Percentiles rank a stretch among this genome's conserved stretches.
These are phyloP conservation scores for Puccinia horiana DNA, from an alignment of 1,284 basidiomycete genomes.

Conservation along the genomic window DNA sequence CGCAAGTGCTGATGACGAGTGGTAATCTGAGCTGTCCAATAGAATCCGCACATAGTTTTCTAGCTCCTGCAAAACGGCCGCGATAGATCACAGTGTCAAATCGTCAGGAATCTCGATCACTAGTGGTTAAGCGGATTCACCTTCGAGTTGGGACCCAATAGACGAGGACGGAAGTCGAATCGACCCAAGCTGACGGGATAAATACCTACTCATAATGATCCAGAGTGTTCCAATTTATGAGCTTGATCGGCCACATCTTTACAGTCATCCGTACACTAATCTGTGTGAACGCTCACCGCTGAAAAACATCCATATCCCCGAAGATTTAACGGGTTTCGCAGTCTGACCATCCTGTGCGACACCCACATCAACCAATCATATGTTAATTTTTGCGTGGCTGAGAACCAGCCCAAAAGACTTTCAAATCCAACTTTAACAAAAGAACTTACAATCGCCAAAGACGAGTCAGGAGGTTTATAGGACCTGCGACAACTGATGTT, in stretches of 20 bases:
- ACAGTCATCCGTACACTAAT: background rate
- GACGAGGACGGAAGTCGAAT: constrained; percentile 18
- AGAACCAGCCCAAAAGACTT: background rate
- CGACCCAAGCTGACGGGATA: constrained; percentile 36
- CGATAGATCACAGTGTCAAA: background rate
- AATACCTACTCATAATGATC: background rate
- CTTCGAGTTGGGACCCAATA: constrained; percentile 4
- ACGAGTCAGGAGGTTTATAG: background rate
- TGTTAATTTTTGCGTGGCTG: too few relatives aligned
- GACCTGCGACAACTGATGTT: background rate
- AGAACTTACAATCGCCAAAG: background rate
- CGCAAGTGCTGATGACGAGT: background rate
- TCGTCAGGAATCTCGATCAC: background rate
- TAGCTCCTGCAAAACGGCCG: background rate
- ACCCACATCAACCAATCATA: background rate
- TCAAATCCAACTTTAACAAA: background rate
- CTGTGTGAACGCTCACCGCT: background rate
- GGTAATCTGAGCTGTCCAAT: background rate
- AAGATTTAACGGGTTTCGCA: background rate
- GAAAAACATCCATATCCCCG: constrained; percentile 3
- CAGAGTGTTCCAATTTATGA: background rate
- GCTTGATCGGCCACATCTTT: background rate
- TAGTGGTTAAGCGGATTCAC: background rate
- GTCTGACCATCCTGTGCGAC: background rate
- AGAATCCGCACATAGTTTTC: background rate